These are phyloP conservation scores for Asterionellopsis glacialis DNA, from an alignment of 108 stramenopile genomes.

Conservation along the genomic window DNA sequence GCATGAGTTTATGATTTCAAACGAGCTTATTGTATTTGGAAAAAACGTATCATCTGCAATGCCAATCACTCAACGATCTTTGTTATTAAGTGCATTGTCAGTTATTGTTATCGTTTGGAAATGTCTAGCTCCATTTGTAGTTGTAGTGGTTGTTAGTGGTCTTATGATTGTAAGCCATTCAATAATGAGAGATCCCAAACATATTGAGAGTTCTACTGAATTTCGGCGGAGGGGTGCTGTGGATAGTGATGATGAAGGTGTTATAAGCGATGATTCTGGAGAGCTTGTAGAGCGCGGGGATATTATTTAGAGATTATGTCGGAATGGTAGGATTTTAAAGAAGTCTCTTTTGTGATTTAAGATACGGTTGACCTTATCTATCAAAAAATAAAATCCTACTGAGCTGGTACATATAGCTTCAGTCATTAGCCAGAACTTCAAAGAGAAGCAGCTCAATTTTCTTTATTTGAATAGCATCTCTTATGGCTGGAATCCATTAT, in stretches of 20 bases:
- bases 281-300: slow-evolving; percentile 3
- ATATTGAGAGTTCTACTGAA: slow-evolving; percentile 41
- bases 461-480: too few relatives aligned
- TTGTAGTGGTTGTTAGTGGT: slow-evolving; percentile 54
- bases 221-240: slow-evolving; percentile 14
- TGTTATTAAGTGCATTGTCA: slow-evolving; percentile 46
- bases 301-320: background rate
- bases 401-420: background rate
- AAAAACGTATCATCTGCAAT: slow-evolving; percentile 60
- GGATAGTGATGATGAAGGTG: slow-evolving; percentile 25
- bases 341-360: background rate
- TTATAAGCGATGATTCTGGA: background rate
- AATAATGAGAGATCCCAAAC: slow-evolving; percentile 73
- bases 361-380: background rate
- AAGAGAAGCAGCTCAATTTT: too few relatives aligned
- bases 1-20: slow-evolving; percentile 53
- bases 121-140: slow-evolving; percentile 60
- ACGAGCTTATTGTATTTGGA: slow-evolving; percentile 65
- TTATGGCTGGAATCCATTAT: too few relatives aligned
- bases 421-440: too few relatives aligned
- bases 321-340: background rate
- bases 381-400: background rate
- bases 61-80: slow-evolving; percentile 57
- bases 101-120: slow-evolving; percentile 63
- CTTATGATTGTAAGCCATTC: slow-evolving; percentile 65